Base-by-base conservation (phyloP, 371 early-diverging fungal genomes). In the Smittium mucronatum region DNA sequence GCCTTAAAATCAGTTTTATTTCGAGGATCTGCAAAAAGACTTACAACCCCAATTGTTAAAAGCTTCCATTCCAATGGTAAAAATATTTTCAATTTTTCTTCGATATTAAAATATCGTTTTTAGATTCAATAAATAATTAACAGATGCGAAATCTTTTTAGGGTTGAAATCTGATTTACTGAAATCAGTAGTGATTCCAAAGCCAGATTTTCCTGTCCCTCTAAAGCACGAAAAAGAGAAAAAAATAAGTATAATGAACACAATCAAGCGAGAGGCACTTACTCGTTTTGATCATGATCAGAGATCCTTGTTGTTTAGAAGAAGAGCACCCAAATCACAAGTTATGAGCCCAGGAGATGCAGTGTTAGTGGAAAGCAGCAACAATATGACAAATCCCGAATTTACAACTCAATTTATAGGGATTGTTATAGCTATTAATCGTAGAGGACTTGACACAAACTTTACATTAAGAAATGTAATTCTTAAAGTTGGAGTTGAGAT, bases 401-500 rank as follows among this genome's bases (percentile, higher is more conserved):
- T 69, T 2, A 82, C 87, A 0, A 81, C 87, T 33, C 81, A 80
- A 21, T 92, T 93, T 76, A 83, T 87, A 70, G 93, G 93, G 25
- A 83, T 92, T 16, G 84, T 88, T 61, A 88, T 90, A 69, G 87
- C 89, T n/a, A 89, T 93, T 66, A 83, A 85, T 74, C 84, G 91
- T 74, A 84, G 86, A 68, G 91, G 90, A 15, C 78, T 90, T 28
- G 87, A 88, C 68, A 89, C 90, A 66, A 84, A 82, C 73, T 86
- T 93, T 66, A 89, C 88, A 0, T 81, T 93, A 74, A 85, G 93
- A 35, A 93, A 91, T 66, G 83, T 89, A 34, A 87, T 93, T 31
- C 77, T 89, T 71, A 89, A 87, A 74, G 84, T 90, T 36, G 93
- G 93, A 68, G 90, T 93, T 5, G 93, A 93, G 74, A 85, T 88